A percentile compares a stretch with the other conserved stretches of the same genome.
These are phyloP conservation scores for Dendryphion nanum DNA, from an alignment of 2,329 filamentous ascomycete species.

Conservation along the genomic window DNA sequence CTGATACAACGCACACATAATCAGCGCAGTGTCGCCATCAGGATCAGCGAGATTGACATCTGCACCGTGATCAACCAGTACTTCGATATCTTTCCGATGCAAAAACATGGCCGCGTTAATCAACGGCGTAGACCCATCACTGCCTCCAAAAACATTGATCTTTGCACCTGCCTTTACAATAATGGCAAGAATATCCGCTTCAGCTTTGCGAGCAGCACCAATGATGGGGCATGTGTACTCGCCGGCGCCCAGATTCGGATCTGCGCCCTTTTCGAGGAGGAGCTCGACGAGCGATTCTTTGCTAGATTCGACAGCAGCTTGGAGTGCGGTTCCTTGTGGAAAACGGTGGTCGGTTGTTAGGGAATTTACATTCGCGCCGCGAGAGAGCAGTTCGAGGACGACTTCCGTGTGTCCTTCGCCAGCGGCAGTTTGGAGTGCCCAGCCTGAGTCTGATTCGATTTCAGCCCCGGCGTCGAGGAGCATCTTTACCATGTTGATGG, in stretches of 20 bases:
- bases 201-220: constrained; percentile 14
- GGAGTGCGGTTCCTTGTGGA: constrained; percentile 13
- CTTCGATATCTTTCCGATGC: constrained; percentile 10
- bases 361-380: constrained; percentile 8
- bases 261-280: constrained; percentile 17
- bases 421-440: neutral
- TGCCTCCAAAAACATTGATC: constrained; percentile 20
- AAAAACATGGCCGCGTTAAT: constrained; percentile 14
- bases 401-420: neutral
- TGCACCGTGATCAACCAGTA: constrained; percentile 16
- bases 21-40: constrained; percentile 20
- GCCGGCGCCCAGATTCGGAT: constrained; percentile 18
- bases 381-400: neutral
- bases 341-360: constrained; percentile 7
- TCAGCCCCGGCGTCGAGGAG: neutral
- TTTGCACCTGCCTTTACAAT: constrained; percentile 17
- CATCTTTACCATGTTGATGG: constrained; percentile 10
- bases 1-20: constrained; percentile 13
- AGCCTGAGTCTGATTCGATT: neutral
- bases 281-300: constrained; percentile 17
- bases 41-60: constrained; percentile 18
- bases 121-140: constrained; percentile 17
- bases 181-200: constrained; percentile 10
- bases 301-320: constrained; percentile 18
- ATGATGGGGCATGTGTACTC: constrained; percentile 18